Evolutionary conservation across 768 basidiomycete genomes (phyloP), one percentile per base, ranked within the genome.

Genomic region (Scleroderma citrinum): DNA sequence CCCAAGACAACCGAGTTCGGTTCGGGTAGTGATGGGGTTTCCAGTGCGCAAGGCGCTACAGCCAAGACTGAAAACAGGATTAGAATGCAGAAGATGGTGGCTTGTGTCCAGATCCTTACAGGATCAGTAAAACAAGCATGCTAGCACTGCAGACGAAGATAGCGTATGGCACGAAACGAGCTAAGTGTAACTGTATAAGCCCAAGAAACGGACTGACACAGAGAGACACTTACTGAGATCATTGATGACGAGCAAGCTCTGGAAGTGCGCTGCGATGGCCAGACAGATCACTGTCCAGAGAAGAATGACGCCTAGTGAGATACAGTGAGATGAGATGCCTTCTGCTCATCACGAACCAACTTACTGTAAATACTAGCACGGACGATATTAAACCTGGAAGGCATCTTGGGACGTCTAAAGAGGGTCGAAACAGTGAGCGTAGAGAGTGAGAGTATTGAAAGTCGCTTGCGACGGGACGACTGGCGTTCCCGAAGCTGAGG

Each of bases 81-180:
- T 44, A 55, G 34, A 13, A 19, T 19, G 29, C 13, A 42, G 19
- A 3, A n/a, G 17, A 31, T 3, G 17, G 14, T 39, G 16, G 43
- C 57, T 14, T 55, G 31, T 29, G 14, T 5, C 17, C 13, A 11
- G 42, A 34, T 26, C 74, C 83, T 60, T 56, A 87, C 87, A 92
- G 76, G 48, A 78, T 67, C 36, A 80, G 55, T 44, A 89, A 76
- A 57, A 89, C 78, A 54, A 87, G 65, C 62, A 90, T 61, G 60
- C 84, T 87, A 32, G 77, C 78, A 36, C 75, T 75, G 59, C 82
- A 86, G 38, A 89, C 86, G 57, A 91, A 91, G 61, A 92, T 77
- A 46, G 89, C 83, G 61, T 89, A 87, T 16, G 89, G 89, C 34
- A 92, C 82, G 62, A 91, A 92, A 70, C 83, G 87, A 70, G 89